Percentiles rank a stretch among this genome's conserved stretches.
Conservation (phyloP, 805 yeast species). For the Candida tammaniensis region DNA sequence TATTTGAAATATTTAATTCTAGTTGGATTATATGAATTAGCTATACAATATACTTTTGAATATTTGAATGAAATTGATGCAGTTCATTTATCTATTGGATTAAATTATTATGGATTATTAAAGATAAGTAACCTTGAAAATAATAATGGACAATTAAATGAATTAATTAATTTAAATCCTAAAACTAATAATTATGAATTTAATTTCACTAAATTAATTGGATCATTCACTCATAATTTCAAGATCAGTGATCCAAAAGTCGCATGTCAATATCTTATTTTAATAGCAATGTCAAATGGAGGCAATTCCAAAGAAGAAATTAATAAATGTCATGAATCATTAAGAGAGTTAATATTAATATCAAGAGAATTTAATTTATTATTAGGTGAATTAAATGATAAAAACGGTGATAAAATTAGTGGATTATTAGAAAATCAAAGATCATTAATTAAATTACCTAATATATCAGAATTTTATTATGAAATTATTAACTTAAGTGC, state of each 20-base stretch:
- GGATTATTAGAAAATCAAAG: slow-evolving; percentile 83
- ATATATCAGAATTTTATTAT: slow-evolving; percentile 58
- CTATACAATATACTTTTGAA: slow-evolving; percentile 61
- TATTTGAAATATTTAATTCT: slow-evolving; percentile 73
- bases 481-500: slow-evolving; percentile 85
- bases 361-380: slow-evolving; percentile 80
- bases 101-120: slow-evolving; percentile 70
- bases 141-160: slow-evolving; percentile 20
- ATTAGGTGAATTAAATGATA: slow-evolving; percentile 74
- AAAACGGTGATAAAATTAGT: slow-evolving; percentile 70
- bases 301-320: slow-evolving; percentile 42
- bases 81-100: slow-evolving; percentile 82
- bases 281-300: slow-evolving; percentile 54
- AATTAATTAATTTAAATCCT: slow-evolving; percentile 30
- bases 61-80: slow-evolving; percentile 75
- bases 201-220: slow-evolving; percentile 64
- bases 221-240: slow-evolving; percentile 79
- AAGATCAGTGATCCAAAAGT: slow-evolving; percentile 82
- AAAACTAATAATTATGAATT: slow-evolving; percentile 33
- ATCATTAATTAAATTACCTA: slow-evolving; percentile 54
- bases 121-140: slow-evolving; percentile 39
- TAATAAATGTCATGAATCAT: slow-evolving; percentile 67
- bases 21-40: slow-evolving; percentile 78
- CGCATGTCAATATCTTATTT: slow-evolving; percentile 84
- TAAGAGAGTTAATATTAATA: slow-evolving; percentile 79